phyloP scores from a whole-genome alignment of 768 basidiomycete genomes.

The Lanmaoa pseudosensibilis region DNA sequence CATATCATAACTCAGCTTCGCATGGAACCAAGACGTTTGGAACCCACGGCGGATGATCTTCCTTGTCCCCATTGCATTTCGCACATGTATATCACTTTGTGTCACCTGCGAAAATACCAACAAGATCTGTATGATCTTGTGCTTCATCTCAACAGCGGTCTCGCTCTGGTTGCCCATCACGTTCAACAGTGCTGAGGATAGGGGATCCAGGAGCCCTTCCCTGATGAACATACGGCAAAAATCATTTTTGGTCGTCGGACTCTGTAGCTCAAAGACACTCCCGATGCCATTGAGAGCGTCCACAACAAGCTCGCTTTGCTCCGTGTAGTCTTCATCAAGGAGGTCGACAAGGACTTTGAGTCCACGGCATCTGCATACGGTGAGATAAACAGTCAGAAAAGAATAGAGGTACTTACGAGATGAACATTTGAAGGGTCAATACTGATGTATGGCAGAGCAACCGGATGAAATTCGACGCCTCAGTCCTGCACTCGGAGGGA shows the following conservation, averaged over 20 bases:
- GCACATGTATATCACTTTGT: slow-evolving; percentile 92
- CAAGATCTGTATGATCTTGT: slow-evolving; percentile 86
- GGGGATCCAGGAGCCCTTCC: slow-evolving; percentile 90
- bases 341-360: slow-evolving; percentile 93
- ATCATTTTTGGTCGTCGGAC: slow-evolving; percentile 96
- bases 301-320: slow-evolving; percentile 87
- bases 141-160: slow-evolving; percentile 71
- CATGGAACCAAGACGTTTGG: neutral
- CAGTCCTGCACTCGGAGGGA: slow-evolving; percentile 88
- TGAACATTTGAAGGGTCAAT: slow-evolving; percentile 97
- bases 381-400: neutral
- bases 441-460: slow-evolving; percentile 91
- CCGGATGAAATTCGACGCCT: slow-evolving; percentile 93
- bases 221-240: slow-evolving; percentile 98
- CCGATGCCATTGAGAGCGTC: slow-evolving; percentile 94
- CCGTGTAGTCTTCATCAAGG: slow-evolving; percentile 92
- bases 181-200: slow-evolving; percentile 85
- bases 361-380: slow-evolving; percentile 75
- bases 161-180: slow-evolving; percentile 77
- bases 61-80: slow-evolving; percentile 87
- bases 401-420: slow-evolving; percentile 67
- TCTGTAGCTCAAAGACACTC: slow-evolving; percentile 94
- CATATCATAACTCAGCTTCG: slow-evolving; percentile 1
- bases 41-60: slow-evolving; percentile 85
- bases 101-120: slow-evolving; percentile 93